Conservation (phyloP, 495 filamentous ascomycete genomes). For the Wilcoxina mikolae region DNA sequence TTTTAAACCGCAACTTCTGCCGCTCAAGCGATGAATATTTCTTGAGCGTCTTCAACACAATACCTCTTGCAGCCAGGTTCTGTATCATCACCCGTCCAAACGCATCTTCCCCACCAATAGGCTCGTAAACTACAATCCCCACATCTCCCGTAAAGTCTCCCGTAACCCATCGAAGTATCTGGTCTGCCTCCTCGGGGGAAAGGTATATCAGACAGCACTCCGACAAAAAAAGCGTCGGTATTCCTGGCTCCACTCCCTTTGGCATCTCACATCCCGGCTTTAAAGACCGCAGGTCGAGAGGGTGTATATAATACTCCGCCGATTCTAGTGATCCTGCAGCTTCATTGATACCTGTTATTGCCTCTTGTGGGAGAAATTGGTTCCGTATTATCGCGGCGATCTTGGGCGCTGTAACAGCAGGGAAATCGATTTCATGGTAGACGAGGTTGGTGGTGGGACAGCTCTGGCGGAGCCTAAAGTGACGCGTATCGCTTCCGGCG, state of each 20-base stretch:
- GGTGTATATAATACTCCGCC: constrained; percentile 54
- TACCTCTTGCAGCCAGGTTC: constrained; percentile 73
- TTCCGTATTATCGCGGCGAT: constrained; percentile 35
- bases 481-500: constrained; percentile 83
- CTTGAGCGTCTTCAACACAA: constrained; percentile 68
- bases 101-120: constrained; percentile 62
- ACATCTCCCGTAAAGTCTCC: constrained; percentile 38
- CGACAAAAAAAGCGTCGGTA: constrained; percentile 74
- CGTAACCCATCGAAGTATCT: constrained; percentile 54
- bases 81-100: constrained; percentile 84
- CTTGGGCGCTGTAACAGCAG: constrained; percentile 54
- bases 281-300: constrained; percentile 63
- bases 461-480: constrained; percentile 47
- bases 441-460: constrained; percentile 34
- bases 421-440: constrained; percentile 92
- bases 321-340: constrained; percentile 21
- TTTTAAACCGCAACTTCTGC: constrained; percentile 49
- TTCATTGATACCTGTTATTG: not conserved
- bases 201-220: constrained; percentile 94
- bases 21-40: constrained; percentile 48
- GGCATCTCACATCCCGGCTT: constrained; percentile 20
- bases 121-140: constrained; percentile 73
- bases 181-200: constrained; percentile 41
- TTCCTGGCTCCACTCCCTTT: constrained; percentile 33
- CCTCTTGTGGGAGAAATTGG: not conserved